These are phyloP conservation scores for Acanthamoeba healyi DNA, from an alignment of 208 protist genomes.

Conservation along the genomic window DNA sequence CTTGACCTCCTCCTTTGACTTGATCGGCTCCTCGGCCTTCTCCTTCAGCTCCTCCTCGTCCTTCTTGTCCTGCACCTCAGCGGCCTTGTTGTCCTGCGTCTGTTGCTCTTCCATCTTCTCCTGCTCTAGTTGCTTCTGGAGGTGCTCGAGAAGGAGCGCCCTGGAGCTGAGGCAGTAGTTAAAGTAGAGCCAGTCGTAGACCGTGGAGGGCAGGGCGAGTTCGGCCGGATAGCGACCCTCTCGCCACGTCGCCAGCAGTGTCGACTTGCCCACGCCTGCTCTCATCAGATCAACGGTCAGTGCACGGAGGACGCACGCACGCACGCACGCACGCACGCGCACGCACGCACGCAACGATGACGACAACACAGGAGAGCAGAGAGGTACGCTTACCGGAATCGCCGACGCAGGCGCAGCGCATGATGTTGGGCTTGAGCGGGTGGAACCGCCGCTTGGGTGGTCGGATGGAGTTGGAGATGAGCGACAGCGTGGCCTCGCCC, in stretches of 20 bases:
- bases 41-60: background rate
- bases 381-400: background rate
- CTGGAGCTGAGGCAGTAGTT: background rate
- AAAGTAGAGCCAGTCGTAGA: constrained; percentile 2
- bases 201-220: background rate
- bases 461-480: background rate
- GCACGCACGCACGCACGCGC: too few relatives aligned
- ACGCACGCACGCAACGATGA: too few relatives aligned
- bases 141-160: background rate
- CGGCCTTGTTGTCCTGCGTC: background rate
- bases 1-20: background rate
- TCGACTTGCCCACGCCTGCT: background rate
- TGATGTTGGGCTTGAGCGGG: constrained; percentile 15
- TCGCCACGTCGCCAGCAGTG: background rate
- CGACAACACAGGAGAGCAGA: background rate
- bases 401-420: constrained; percentile 13
- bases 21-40: too few relatives aligned
- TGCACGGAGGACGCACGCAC: too few relatives aligned
- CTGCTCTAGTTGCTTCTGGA: too few relatives aligned
- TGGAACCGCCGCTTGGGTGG: background rate
- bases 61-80: background rate
- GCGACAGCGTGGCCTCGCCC: background rate
- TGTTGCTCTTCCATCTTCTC: too few relatives aligned
- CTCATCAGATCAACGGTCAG: background rate
- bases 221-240: background rate